Evolutionary conservation across 225 moss, liverwort and hornwort species (phyloP), one percentile per base, ranked within the genome.

Genomic region (Sphagnum contortum): DNA sequence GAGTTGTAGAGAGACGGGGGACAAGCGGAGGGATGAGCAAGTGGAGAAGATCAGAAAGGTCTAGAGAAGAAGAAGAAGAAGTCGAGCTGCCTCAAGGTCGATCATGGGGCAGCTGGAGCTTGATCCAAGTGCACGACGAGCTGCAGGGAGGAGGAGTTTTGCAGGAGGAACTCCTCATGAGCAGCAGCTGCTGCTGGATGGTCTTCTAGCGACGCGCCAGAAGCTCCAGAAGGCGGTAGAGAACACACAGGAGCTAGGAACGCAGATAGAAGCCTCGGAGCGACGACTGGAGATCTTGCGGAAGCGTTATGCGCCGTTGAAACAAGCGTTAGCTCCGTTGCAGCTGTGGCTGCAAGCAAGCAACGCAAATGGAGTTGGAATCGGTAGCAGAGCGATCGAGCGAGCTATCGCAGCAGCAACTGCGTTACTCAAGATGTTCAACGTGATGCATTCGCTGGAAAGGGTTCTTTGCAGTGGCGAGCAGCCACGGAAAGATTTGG

Each of bases 381-480:
- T 6, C 6, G 6, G 6, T 6, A 5, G 7, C 52, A 52, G 52
- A 6, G 1, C 7, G 52, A 52, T 52, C 9, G 83, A 83, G 62
- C 75, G 71, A n/a, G 72, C 78, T 0, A 9, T 80, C 56, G 87
- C 79, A 57, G 80, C 87, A 3, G 87, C 87, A 29, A 76, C 72
- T 75, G 65, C 73, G 8, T 80, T 83, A 3, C 80, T 87, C 67
- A 83, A 72, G 68, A 80, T 76, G 75, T 87, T 87, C 55, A 78
- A 87, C 45, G 76, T 80, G 2, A 71, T 87, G 71, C 75, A 72
- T 73, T 80, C 74, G 71, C 75, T 87, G 11, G 64, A 64, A 49
- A 50, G 13, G 64, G 9, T 9, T 52, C 52, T 52, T 9, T 29
- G 29, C 65, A 71, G 67, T 48, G 9, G 6, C 7, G 52, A 9